Evolutionary conservation across 331 rosid species (phyloP).

Genomic region (Ulmus americana): DNA sequence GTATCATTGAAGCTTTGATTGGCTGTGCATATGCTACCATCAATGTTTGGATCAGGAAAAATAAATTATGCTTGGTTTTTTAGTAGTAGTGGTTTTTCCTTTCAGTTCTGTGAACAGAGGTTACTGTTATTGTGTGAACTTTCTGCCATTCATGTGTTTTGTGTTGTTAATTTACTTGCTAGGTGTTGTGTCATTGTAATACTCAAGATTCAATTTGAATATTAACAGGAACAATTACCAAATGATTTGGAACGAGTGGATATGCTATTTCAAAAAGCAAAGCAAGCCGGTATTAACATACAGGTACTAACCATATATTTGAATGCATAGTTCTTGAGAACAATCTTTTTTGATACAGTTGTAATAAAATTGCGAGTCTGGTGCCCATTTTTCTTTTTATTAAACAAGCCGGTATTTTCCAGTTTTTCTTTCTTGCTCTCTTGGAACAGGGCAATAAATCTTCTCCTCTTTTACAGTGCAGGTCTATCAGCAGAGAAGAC

Average conservation of each 20-base stretch:
- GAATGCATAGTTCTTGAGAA: neutral
- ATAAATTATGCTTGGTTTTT: neutral
- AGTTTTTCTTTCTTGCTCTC: constrained; percentile 10
- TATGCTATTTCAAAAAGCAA: constrained; percentile 63
- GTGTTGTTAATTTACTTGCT: neutral
- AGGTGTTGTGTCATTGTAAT: constrained; percentile 1
- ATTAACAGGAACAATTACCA: constrained; percentile 73
- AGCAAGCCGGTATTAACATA: constrained; percentile 67
- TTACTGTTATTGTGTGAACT: neutral
- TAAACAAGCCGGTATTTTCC: constrained; percentile 6
- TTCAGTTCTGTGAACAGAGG: neutral
- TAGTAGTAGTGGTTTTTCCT: neutral
- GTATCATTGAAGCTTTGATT: neutral
- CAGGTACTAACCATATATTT: constrained; percentile 45
- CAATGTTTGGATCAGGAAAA: too few relatives aligned
- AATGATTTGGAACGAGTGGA: constrained; percentile 73
- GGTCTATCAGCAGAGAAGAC: constrained; percentile 66
- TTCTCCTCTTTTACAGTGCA: constrained; percentile 60
- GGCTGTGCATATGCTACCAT: too few relatives aligned
- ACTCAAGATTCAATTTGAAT: constrained; percentile 21
- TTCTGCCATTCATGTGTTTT: neutral
- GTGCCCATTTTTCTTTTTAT: constrained; percentile 14
- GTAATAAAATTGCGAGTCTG: constrained; percentile 5
- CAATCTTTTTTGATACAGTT: neutral
- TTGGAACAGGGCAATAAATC: constrained; percentile 24